Evolutionary conservation across 163 green algal genomes (phyloP), one percentile per base, ranked within the genome.

Genomic region (Chloromonas sp.): DNA sequence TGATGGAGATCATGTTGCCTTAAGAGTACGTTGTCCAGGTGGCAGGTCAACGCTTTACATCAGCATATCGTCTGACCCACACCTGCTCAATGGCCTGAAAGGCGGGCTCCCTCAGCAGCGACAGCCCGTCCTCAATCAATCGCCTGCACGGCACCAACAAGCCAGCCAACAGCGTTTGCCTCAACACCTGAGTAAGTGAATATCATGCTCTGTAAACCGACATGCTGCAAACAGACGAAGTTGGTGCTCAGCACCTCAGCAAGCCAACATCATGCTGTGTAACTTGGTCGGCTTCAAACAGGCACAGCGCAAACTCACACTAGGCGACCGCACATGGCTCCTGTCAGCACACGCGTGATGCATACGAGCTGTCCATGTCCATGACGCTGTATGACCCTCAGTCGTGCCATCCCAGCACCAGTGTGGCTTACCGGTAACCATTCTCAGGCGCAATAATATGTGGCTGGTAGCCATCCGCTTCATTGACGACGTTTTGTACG

Each of bases 391-490:
- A 14, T 79, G 71, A 36, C 5, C 71, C 5, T 14, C 5, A 36
- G 13, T 79, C 36, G 13, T 58, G 11, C 71, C 71, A 36, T 79
- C 5, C 71, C 71, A 5, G 11, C 71, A 36, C 71, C 71, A 74
- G 13, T 11, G 74, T 58, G 2, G 2, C 58, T 61, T 13, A 85
- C 82, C 82, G 86, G 92, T 98, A 98, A 14, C 96, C 96, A 86
- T 95, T 96, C 90, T 98, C 96, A 83, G 96, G 96, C n/a, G 96
- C 96, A 77, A 98, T 97, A 84, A 98, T 94, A 90, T 98, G 95
- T 2, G 96, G 96, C 92, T 98, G 95, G 91, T 98, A 98, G 66
- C 96, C 96, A 87, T 98, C 96, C 0, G 96, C 96, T 90, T 98
- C 94, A 86, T 97, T 96, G 85, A 98, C 94, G 71, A 97, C 95